Conservation (phyloP, 306 rosid species). For the Senna siamea region DNA sequence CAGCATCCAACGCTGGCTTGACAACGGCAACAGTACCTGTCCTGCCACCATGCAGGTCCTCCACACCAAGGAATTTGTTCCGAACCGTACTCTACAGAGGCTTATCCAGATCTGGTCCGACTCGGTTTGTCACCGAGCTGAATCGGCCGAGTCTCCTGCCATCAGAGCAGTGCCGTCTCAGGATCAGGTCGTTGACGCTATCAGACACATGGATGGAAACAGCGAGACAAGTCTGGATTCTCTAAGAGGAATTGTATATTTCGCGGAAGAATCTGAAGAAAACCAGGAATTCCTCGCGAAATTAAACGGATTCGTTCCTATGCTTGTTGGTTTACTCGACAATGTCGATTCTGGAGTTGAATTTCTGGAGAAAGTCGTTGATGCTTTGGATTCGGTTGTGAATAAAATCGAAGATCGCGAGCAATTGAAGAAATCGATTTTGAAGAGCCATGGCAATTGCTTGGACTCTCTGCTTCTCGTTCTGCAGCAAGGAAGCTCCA, state of each 20-base stretch:
- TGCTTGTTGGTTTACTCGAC: conserved; percentile 54
- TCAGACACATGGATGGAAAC: conserved; percentile 30
- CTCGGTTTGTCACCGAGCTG: conserved; percentile 48
- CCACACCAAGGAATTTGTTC: conserved; percentile 71
- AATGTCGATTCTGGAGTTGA: conserved; percentile 52
- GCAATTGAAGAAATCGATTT: conserved; percentile 32
- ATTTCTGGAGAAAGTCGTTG: conserved; percentile 48
- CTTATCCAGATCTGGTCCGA: conserved; percentile 96
- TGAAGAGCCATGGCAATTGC: conserved; percentile 46
- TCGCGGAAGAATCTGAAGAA: conserved; percentile 59
- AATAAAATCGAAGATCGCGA: conserved; percentile 47
- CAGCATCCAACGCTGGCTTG: conserved; percentile 95
- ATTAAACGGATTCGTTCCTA: conserved; percentile 42
- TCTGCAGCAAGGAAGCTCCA: conserved; percentile 52
- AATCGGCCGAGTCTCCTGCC: conserved; percentile 44
- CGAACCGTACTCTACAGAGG: conserved; percentile 79
- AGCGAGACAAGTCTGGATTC: conserved; percentile 25
- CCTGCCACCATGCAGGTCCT: conserved; percentile 98
- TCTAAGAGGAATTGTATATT: conserved; percentile 37
- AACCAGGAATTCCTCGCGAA: conserved; percentile 57
- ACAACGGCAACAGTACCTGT: conserved; percentile 92
- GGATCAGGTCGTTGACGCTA: conserved; percentile 45
- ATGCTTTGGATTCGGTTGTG: conserved; percentile 41
- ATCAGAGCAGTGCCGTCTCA: conserved; percentile 34
- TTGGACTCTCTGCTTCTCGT: conserved; percentile 56